Evolutionary conservation across 2,329 filamentous ascomycete species (phyloP).

Genomic region (Thyridium curvatum): DNA sequence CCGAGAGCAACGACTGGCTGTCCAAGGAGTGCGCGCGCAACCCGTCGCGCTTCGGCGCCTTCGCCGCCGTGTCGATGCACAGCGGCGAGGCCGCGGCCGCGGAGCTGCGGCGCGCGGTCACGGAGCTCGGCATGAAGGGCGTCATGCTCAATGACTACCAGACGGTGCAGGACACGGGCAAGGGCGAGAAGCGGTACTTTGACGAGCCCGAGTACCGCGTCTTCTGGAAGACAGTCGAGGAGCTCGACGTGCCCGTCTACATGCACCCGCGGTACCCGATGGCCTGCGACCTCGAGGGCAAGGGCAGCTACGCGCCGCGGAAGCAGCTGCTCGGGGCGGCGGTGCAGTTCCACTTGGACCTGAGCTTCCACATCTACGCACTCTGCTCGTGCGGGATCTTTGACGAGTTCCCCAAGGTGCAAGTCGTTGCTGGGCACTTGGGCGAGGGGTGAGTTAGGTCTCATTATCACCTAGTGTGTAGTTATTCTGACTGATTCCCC

Average conservation of each 20-base stretch:
- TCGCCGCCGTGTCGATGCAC: slow-evolving; percentile 26
- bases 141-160: slow-evolving; percentile 27
- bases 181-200: slow-evolving; percentile 19
- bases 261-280: slow-evolving; percentile 25
- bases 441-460: slow-evolving; percentile 32
- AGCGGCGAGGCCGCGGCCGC: slow-evolving; percentile 16
- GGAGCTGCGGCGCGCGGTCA: slow-evolving; percentile 21
- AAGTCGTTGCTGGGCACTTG: slow-evolving; percentile 35
- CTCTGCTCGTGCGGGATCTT: slow-evolving; percentile 35
- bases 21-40: slow-evolving; percentile 16
- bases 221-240: slow-evolving; percentile 23
- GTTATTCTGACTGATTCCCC: too few relatives aligned
- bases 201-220: slow-evolving; percentile 19
- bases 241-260: slow-evolving; percentile 25
- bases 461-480: too few relatives aligned
- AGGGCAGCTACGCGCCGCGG: slow-evolving; percentile 17
- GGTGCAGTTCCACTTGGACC: slow-evolving; percentile 32
- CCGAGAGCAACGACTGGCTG: slow-evolving; percentile 24
- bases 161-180: slow-evolving; percentile 8
- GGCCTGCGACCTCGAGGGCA: slow-evolving; percentile 17
- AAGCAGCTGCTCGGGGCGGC: slow-evolving; percentile 26
- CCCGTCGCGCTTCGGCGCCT: slow-evolving; percentile 21
- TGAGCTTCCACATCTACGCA: slow-evolving; percentile 38
- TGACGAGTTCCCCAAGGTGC: slow-evolving; percentile 30
- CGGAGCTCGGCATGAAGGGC: slow-evolving; percentile 23